Evolutionary conservation across 257 asterid species (phyloP), one percentile per base, ranked within the genome.

Genomic region (Penstemon davidsonii): DNA sequence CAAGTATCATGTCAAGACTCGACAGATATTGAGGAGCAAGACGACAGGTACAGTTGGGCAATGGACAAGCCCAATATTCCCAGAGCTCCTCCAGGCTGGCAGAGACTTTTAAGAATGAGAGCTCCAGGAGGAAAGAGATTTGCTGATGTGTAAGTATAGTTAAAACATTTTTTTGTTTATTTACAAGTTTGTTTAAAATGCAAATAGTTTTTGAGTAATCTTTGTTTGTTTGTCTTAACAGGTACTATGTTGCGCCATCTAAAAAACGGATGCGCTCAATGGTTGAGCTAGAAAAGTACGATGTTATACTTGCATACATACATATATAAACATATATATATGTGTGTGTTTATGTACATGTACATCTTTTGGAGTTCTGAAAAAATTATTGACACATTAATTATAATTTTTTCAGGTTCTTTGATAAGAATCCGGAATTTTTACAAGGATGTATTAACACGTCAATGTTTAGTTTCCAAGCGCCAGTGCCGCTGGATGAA

Each of bases 401-500:
- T 15, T 15, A 33, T 65, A 43, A 4, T 44, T 49, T 10, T 69
- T 75, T 66, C 44, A 90, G 96, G 76, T 82, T 78, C 83, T 68
- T 90, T 73, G 70, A 74, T 47, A 83, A 83, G 61, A 77, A 86
- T 73, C 85, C 91, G 4, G 81, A 74, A 56, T 77, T 77, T 66
- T 39, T 6, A 39, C 69, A 78, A 25, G 78, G 76, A 3, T 86
- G 85, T 12, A 80, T 86, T n/a, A 54, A 43, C 18, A 43, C 57
- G 59, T 73, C 92, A 0, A 80, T 64, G 25, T 86, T 91, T 75
- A 88, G 93, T 59, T 88, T 91, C 81, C 84, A 74, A 73, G 80
- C 79, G 13, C 96, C 96, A 38, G 78, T 83, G 60, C 92, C 85
- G 3, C 74, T 85, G 59, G 92, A 86, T 66, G 87, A 85, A 11